Conservation (phyloP, 2,329 filamentous ascomycete species). For the Chrysosporium keratinophilum region DNA sequence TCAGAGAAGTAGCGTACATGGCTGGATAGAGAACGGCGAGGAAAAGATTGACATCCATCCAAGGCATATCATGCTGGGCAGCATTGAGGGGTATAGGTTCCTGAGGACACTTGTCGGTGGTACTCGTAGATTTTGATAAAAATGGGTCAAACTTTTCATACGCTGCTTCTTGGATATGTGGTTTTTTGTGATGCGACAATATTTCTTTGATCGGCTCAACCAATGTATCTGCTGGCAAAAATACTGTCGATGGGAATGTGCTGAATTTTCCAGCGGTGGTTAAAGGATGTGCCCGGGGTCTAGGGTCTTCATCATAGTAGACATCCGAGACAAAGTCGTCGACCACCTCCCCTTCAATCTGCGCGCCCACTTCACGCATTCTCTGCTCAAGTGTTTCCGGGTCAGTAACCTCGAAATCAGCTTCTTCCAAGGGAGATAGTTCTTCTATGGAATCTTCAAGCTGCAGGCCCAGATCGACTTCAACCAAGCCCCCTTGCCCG, state of each 20-base stretch:
- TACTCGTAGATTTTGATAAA: conserved; percentile 68
- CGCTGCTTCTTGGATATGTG: conserved; percentile 64
- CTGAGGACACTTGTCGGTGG: conserved; percentile 40
- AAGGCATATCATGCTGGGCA: conserved; percentile 46
- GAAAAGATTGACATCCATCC: conserved; percentile 52
- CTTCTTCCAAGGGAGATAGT: conserved; percentile 15
- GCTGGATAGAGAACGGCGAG: conserved; percentile 51
- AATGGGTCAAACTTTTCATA: conserved; percentile 61
- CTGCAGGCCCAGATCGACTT: conserved; percentile 28
- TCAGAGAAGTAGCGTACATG: conserved; percentile 48
- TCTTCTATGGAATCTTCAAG: conserved; percentile 17
- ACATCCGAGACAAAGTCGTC: conserved; percentile 30
- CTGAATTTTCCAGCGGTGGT: conserved; percentile 65
- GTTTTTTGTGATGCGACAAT: conserved; percentile 56
- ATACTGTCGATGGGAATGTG: conserved; percentile 61
- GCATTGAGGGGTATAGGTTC: conserved; percentile 49
- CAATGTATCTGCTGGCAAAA: conserved; percentile 60
- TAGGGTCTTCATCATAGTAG: conserved; percentile 31
- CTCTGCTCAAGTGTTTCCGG: background rate
- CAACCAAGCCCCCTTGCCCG: conserved; percentile 30
- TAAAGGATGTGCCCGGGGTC: conserved; percentile 57
- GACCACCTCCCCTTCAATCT: conserved; percentile 24
- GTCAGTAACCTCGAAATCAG: background rate
- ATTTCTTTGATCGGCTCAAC: conserved; percentile 59
- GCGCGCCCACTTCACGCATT: background rate